Percentiles rank a stretch among this genome's conserved stretches.
phyloP scores from a whole-genome alignment of 805 yeast species.

The Suhomyces xylopsoci region DNA sequence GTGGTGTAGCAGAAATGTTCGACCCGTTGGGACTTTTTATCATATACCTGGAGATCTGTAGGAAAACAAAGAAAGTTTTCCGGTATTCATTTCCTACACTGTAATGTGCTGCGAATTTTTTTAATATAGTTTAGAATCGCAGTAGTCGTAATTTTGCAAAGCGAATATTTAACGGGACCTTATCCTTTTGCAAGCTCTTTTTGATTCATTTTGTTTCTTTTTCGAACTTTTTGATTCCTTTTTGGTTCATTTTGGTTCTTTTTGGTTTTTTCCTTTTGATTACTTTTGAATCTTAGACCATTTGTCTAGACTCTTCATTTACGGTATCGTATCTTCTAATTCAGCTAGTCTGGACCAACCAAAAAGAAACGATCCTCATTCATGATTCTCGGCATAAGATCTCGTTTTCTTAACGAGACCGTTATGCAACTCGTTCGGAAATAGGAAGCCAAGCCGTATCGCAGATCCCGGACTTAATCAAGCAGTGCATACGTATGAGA shows the following conservation, averaged over 20 bases:
- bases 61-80: no score
- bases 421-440: background rate
- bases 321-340: background rate
- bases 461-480: background rate
- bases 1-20: background rate
- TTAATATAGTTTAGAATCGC: no score
- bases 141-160: no score
- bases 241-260: background rate
- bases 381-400: background rate
- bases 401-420: background rate
- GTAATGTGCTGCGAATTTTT: no score
- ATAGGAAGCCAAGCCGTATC: background rate
- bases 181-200: no score
- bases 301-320: background rate
- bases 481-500: background rate
- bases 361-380: background rate
- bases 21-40: no score
- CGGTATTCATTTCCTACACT: no score
- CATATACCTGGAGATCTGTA: no score
- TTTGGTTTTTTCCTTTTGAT: background rate
- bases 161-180: no score
- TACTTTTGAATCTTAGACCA: background rate
- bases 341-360: background rate
- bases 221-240: no score
- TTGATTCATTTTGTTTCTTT: background rate